Evolutionary conservation across 1,284 basidiomycete species (phyloP).

Genomic region (Ganoderma sinense): DNA sequence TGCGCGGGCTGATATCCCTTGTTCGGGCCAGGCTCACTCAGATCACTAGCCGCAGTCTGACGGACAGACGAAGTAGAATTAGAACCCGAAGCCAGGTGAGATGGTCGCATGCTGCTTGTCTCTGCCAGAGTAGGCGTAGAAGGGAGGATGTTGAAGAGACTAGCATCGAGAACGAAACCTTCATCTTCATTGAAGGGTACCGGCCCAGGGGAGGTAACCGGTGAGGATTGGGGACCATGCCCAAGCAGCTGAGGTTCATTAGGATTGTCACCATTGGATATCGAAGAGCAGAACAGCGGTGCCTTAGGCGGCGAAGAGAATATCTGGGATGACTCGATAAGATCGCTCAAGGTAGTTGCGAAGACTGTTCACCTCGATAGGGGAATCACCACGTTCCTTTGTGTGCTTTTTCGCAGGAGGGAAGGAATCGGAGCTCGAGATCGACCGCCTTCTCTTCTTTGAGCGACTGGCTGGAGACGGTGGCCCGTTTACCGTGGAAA

Average conservation of each 20-base stretch:
- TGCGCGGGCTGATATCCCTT: no score
- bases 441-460: conserved; percentile 19
- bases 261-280: conserved; percentile 16
- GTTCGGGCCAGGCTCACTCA: neutral
- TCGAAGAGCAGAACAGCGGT: conserved; percentile 21
- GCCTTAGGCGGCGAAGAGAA: conserved; percentile 14
- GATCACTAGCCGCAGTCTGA: neutral
- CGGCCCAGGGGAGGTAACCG: conserved; percentile 14
- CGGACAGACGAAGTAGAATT: neutral
- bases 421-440: conserved; percentile 2
- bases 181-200: conserved; percentile 33
- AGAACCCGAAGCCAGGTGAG: neutral
- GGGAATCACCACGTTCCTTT: neutral
- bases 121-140: conserved; percentile 27
- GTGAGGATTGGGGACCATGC: conserved; percentile 1
- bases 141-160: conserved; percentile 41
- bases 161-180: conserved; percentile 44
- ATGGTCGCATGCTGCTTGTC: neutral
- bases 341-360: neutral
- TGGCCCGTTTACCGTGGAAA: no score
- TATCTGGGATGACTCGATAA: neutral
- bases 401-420: conserved; percentile 1
- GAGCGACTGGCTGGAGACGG: neutral
- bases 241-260: conserved; percentile 3
- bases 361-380: conserved; percentile 15